Evolutionary conservation across 768 basidiomycete genomes (phyloP).

Genomic region (Macrolepiota dolichaula): DNA sequence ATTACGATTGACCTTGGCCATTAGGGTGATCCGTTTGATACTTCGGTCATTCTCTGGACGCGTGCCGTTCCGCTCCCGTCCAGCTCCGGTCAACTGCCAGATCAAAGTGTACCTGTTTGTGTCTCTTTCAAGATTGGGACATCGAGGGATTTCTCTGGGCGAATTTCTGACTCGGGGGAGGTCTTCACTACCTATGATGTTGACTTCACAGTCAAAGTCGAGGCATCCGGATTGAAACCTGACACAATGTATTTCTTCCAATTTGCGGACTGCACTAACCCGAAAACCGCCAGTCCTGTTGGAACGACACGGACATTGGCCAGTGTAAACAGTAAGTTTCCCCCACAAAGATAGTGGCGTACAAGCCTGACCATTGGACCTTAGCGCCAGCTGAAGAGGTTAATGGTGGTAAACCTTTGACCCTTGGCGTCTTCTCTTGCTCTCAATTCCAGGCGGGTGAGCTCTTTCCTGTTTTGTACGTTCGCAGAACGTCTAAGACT

Average conservation of each 20-base stretch:
- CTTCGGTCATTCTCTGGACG: slow-evolving; percentile 56
- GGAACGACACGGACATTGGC: slow-evolving; percentile 53
- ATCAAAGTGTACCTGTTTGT: slow-evolving; percentile 50
- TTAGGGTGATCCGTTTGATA: slow-evolving; percentile 53
- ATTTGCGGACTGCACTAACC: slow-evolving; percentile 52
- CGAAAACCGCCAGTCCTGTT: slow-evolving; percentile 37
- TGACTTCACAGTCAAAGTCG: slow-evolving; percentile 59
- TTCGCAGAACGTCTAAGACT: neutral
- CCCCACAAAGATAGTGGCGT: neutral
- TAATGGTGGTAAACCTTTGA: slow-evolving; percentile 48
- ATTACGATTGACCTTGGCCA: neutral
- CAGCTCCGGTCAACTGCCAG: slow-evolving; percentile 28
- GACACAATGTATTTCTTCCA: slow-evolving; percentile 55
- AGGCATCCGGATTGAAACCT: slow-evolving; percentile 44
- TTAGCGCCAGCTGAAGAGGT: slow-evolving; percentile 43
- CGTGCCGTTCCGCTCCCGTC: slow-evolving; percentile 41
- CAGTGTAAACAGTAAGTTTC: slow-evolving; percentile 36
- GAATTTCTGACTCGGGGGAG: slow-evolving; percentile 38
- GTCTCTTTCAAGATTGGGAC: slow-evolving; percentile 43
- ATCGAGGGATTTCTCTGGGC: slow-evolving; percentile 27
- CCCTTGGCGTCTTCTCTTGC: slow-evolving; percentile 58
- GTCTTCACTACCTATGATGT: slow-evolving; percentile 57
- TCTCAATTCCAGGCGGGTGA: slow-evolving; percentile 49
- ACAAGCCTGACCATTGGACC: neutral
- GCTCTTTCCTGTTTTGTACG: neutral